Percentiles rank a stretch among this genome's conserved stretches.
Conservation (phyloP, 371 early-diverging fungal genomes). For the Lichtheimia corymbifera region DNA sequence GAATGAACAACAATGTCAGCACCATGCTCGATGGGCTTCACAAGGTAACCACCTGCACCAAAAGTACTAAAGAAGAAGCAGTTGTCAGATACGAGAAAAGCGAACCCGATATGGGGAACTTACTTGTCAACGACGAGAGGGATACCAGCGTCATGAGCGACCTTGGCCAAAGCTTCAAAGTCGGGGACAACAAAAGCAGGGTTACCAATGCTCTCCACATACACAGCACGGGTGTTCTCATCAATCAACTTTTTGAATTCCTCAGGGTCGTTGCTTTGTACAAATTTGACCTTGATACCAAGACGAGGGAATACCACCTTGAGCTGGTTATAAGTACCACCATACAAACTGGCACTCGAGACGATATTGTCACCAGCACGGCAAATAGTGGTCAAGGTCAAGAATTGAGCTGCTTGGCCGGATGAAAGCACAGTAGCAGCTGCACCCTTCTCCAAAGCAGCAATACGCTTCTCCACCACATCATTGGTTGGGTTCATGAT, state of each 20-base stretch:
- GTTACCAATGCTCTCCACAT: conserved; percentile 87
- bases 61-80: conserved; percentile 81
- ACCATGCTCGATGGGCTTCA: conserved; percentile 83
- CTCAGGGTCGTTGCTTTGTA: conserved; percentile 66
- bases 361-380: conserved; percentile 85
- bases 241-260: conserved; percentile 73
- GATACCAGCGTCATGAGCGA: conserved; percentile 79
- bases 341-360: conserved; percentile 76
- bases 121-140: conserved; percentile 89
- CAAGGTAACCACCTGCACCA: conserved; percentile 88
- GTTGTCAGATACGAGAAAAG: not conserved
- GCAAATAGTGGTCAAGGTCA: conserved; percentile 74
- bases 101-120: not conserved
- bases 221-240: conserved; percentile 83
- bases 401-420: conserved; percentile 85
- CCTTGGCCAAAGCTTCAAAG: conserved; percentile 72
- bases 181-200: conserved; percentile 86
- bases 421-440: conserved; percentile 57
- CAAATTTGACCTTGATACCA: conserved; percentile 81
- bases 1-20: conserved; percentile 91
- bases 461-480: conserved; percentile 87
- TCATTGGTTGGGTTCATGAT: conserved; percentile 83
- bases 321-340: conserved; percentile 89
- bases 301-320: conserved; percentile 80
- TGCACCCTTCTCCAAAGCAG: conserved; percentile 85